phyloP scores from a whole-genome alignment of 352 stramenopile genomes.

The Pythium oligandrum region DNA sequence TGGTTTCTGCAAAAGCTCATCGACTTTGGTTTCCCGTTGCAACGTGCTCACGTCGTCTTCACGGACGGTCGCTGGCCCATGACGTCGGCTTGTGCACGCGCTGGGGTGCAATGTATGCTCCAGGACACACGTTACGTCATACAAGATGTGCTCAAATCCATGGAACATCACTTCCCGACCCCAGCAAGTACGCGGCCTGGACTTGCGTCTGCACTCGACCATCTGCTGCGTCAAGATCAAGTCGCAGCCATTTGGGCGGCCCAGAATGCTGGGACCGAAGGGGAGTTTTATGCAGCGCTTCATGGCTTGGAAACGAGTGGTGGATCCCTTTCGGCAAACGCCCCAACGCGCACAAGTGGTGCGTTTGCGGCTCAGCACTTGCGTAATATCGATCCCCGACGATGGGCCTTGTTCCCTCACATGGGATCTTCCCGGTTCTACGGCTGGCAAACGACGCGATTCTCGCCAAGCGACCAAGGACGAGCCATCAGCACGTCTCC shows the following conservation, averaged over 20 bases:
- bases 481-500: constrained; percentile 8
- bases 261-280: constrained; percentile 35
- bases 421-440: constrained; percentile 35
- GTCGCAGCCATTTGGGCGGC: constrained; percentile 32
- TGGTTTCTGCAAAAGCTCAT: constrained; percentile 48
- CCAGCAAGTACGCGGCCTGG: constrained; percentile 1
- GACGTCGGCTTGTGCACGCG: constrained; percentile 11
- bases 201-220: not conserved
- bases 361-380: constrained; percentile 28
- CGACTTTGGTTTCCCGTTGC: constrained; percentile 37
- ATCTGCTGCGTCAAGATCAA: constrained; percentile 18
- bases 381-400: constrained; percentile 23
- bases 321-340: no score
- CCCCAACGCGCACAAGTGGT: not conserved
- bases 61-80: constrained; percentile 25
- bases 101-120: constrained; percentile 30
- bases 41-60: constrained; percentile 30
- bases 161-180: not conserved
- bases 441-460: constrained; percentile 41
- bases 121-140: constrained; percentile 34
- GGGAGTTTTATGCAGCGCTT: constrained; percentile 27
- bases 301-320: constrained; percentile 2
- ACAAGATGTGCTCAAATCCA: constrained; percentile 19
- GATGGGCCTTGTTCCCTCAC: constrained; percentile 46
- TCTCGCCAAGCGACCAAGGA: constrained; percentile 22